phyloP scores from a whole-genome alignment of 257 asterid genomes.

The Nicotiana tomentosiformis region DNA sequence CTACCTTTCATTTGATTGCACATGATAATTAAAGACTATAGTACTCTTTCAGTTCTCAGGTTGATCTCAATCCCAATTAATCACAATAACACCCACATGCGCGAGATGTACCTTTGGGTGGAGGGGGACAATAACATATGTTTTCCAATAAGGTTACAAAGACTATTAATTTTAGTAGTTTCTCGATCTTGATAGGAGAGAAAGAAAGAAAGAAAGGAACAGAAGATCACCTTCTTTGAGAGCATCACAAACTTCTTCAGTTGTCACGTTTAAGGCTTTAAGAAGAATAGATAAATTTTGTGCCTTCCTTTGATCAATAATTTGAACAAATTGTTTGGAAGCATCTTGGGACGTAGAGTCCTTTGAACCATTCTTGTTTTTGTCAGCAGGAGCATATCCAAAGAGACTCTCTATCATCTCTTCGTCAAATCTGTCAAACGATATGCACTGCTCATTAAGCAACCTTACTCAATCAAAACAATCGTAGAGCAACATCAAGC shows the following conservation, averaged over 20 bases:
- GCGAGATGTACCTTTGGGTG: not conserved
- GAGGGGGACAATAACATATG: too few relatives aligned
- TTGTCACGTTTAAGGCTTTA: slow-evolving; percentile 78
- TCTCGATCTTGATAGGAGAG: not conserved
- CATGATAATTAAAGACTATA: not conserved
- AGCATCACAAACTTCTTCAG: slow-evolving; percentile 89
- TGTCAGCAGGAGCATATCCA: slow-evolving; percentile 61
- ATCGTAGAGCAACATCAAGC: not conserved
- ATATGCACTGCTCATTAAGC: slow-evolving; percentile 11
- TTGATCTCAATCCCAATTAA: not conserved
- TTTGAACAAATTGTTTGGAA: slow-evolving; percentile 42
- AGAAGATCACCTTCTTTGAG: slow-evolving; percentile 64
- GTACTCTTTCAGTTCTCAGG: not conserved
- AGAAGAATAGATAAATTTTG: slow-evolving; percentile 83
- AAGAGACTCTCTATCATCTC: slow-evolving; percentile 88
- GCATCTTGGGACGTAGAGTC: slow-evolving; percentile 41
- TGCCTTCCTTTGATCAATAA: slow-evolving; percentile 77
- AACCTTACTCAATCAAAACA: slow-evolving; percentile 3
- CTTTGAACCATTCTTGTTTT: slow-evolving; percentile 40
- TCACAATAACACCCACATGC: not conserved
- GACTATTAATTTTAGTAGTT: not conserved
- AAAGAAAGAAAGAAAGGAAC: not conserved
- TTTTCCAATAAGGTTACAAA: not conserved
- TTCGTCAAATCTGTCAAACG: slow-evolving; percentile 66
- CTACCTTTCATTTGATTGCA: not conserved